phyloP scores from a whole-genome alignment of 768 basidiomycete genomes.

The Clavaria fumosa region DNA sequence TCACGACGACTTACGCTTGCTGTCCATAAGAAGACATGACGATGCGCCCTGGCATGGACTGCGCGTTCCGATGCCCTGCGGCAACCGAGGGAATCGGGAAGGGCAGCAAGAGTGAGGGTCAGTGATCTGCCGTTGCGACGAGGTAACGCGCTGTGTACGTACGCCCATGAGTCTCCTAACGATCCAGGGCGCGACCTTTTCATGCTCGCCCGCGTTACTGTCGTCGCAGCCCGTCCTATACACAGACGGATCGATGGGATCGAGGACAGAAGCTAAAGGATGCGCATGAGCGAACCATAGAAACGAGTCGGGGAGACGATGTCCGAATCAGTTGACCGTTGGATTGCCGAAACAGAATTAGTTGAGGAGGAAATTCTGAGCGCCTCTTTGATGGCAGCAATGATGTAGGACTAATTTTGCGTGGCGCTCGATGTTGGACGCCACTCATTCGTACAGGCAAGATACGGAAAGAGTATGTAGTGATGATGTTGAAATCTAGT shows the following conservation, averaged over 20 bases:
- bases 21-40: conserved; percentile 49
- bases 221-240: conserved; percentile 17
- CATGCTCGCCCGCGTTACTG: conserved; percentile 24
- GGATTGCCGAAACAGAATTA: too few species aligned
- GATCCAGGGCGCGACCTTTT: conserved; percentile 47
- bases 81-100: not conserved
- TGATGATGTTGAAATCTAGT: not conserved
- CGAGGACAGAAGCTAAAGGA: conserved; percentile 30
- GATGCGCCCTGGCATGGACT: conserved; percentile 49
- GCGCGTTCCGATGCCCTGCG: not conserved
- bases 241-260: conserved; percentile 32
- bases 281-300: too few species aligned
- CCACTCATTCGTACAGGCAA: too few species aligned
- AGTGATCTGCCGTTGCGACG: too few species aligned
- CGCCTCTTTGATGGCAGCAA: too few species aligned
- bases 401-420: too few species aligned
- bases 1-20: conserved; percentile 42
- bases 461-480: too few species aligned
- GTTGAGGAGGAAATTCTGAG: too few species aligned
- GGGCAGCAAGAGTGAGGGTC: conserved; percentile 1
- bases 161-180: conserved; percentile 50
- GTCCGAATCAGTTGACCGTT: too few species aligned
- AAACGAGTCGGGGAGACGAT: too few species aligned
- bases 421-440: too few species aligned
- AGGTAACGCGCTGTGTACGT: too few species aligned